Base-by-base conservation (phyloP, 2,329 filamentous ascomycete species). In the Stagonosporopsis chrysanthemi region DNA sequence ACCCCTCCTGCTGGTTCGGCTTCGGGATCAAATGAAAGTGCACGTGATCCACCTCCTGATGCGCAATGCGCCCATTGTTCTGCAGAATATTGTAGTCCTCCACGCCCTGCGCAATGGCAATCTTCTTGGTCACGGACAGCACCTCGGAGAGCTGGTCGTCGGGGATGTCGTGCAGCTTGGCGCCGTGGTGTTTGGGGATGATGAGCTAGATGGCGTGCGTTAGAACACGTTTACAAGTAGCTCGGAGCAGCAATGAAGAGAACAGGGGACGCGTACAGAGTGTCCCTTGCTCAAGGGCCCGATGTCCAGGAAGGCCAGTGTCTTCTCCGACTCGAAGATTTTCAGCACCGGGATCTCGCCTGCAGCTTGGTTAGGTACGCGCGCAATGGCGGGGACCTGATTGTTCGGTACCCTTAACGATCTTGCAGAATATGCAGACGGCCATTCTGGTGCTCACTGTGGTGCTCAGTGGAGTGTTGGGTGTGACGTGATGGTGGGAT, bases 1-100 rank as follows among this genome's bases (percentile, higher is more conserved):
- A 81, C 6, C 95, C 95, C 75, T 98, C 90, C 33, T 82, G 72
- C 69, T 88, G 81, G 71, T 91, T 96, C 48, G 95, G 94, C 83
- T 99, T 99, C 33, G 95, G 95, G 62, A 99, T 99, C 87, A 98
- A 89, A 74, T 99, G 95, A 78, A 99, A 94, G 76, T 97, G 93
- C 66, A 96, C 90, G 80, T 99, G 95, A 66, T 92, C 90, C 61
- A 99, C 94, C 63, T 90, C 83, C 80, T 98, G 95, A 78, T 99
- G 95, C 17, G 95, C 95, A 70, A 94, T 86, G 22, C 86, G 83
- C 49, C 95, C 95, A 73, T 99, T 99, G 81, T 99, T 99, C 81
- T 99, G 95, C 58, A 99, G 81, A 45, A 99, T 85, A 74, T 99
- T 99, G 83, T 92, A 99, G 77, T 98, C 85, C 48, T 82, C 81